Conservation (phyloP, 2,329 filamentous ascomycete species). For the Trichophyton simii region DNA sequence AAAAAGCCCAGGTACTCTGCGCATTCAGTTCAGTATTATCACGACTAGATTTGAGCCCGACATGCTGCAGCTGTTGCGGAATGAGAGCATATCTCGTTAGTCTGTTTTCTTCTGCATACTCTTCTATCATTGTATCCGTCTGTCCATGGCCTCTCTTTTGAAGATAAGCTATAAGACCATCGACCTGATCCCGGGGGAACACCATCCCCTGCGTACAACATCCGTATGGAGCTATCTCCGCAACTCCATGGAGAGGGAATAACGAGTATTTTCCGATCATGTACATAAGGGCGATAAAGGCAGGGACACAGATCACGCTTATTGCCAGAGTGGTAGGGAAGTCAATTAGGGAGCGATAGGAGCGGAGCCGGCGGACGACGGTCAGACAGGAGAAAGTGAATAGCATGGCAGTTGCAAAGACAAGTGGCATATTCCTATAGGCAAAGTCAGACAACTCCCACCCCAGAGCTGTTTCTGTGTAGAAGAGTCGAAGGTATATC, state of each 20-base stretch:
- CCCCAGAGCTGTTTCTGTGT: constrained; percentile 21
- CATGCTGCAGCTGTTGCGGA: constrained; percentile 20
- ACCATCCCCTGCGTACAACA: constrained; percentile 26
- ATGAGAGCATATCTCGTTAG: constrained; percentile 26
- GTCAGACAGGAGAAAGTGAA: constrained; percentile 6
- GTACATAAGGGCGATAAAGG: constrained; percentile 16
- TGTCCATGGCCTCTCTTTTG: constrained; percentile 13
- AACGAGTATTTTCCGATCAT: constrained; percentile 21
- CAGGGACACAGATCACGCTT: constrained; percentile 15
- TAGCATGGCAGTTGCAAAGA: constrained; percentile 14
- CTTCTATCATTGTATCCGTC: constrained; percentile 20
- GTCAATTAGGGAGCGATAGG: constrained; percentile 12
- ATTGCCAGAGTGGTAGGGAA: constrained; percentile 14
- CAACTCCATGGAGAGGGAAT: constrained; percentile 16
- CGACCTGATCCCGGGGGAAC: constrained; percentile 18
- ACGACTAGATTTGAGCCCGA: constrained; percentile 21
- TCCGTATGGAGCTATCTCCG: constrained; percentile 19
- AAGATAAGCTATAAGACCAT: constrained; percentile 14
- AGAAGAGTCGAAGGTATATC: constrained; percentile 25
- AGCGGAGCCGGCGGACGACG: constrained; percentile 11
- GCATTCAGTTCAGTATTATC: constrained; percentile 19
- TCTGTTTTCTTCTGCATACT: constrained; percentile 15
- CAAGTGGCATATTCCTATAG: constrained; percentile 17
- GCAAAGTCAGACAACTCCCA: constrained; percentile 18
- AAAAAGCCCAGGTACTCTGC: constrained; percentile 21